Evolutionary conservation across 441 rosid genomes (phyloP).

Genomic region (Melastoma candidum): DNA sequence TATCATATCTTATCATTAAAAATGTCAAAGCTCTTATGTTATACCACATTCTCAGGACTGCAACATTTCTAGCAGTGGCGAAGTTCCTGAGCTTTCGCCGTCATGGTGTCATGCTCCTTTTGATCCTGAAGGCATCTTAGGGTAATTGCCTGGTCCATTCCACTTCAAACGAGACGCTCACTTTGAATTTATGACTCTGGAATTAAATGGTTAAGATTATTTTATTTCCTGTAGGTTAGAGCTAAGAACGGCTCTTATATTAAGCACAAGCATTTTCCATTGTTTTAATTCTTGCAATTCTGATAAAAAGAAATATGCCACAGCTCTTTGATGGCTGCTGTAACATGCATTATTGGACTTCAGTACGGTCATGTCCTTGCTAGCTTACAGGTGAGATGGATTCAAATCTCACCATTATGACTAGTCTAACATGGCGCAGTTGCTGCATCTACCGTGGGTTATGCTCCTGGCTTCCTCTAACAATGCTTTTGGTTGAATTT

Average conservation of each 20-base stretch:
- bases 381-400: slow-evolving; percentile 4
- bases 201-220: too few species aligned
- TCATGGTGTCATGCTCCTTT: slow-evolving; percentile 18
- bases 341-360: slow-evolving; percentile 15
- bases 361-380: slow-evolving; percentile 18
- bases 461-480: background rate
- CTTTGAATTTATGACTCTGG: too few species aligned
- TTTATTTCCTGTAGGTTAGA: too few species aligned
- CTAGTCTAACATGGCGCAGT: too few species aligned
- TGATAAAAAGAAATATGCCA: background rate
- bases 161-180: background rate
- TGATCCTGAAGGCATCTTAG: slow-evolving; percentile 16
- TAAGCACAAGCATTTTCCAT: too few species aligned
- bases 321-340: slow-evolving; percentile 13
- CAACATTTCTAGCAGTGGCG: slow-evolving; percentile 10
- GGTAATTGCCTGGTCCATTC: slow-evolving; percentile 1
- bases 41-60: slow-evolving; percentile 6
- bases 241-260: too few species aligned
- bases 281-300: background rate
- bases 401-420: background rate
- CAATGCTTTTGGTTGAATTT: background rate
- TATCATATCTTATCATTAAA: background rate
- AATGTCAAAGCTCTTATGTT: background rate
- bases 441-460: background rate
- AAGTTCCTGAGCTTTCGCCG: slow-evolving; percentile 12